phyloP scores from a whole-genome alignment of 78 protist species.

The slime mould (Dictyostelium discoideum) region DNA sequence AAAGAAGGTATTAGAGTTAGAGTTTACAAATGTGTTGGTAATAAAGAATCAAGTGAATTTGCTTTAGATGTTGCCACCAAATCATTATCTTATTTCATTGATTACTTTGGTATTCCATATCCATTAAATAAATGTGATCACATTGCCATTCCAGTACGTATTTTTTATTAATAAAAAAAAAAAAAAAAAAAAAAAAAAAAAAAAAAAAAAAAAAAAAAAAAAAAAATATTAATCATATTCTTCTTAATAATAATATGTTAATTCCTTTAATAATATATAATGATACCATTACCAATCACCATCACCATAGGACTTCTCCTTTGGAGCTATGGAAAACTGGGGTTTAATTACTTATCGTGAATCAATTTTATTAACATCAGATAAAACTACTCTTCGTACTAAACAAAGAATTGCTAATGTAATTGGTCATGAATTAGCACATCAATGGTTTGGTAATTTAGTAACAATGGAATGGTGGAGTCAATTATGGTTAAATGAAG shows the following conservation, averaged over 20 bases:
- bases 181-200: not conserved
- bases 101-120: slow-evolving; percentile 86
- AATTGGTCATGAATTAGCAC: slow-evolving; percentile 87
- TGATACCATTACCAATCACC: no score
- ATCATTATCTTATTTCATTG: slow-evolving; percentile 70
- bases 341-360: slow-evolving; percentile 92
- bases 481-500: slow-evolving; percentile 95
- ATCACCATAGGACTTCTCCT: no score
- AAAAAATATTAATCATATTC: no score
- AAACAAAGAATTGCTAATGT: slow-evolving; percentile 81
- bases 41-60: slow-evolving; percentile 56
- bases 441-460: slow-evolving; percentile 96
- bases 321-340: slow-evolving; percentile 50
- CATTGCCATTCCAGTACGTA: slow-evolving; percentile 81
- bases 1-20: slow-evolving; percentile 74
- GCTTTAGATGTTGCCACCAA: slow-evolving; percentile 90
- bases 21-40: slow-evolving; percentile 88
- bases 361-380: slow-evolving; percentile 81
- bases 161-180: not conserved
- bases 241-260: no score
- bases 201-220: not conserved
- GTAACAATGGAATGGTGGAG: slow-evolving; percentile 98
- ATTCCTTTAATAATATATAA: no score
- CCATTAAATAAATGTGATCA: slow-evolving; percentile 93
- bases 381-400: slow-evolving; percentile 36